Base-by-base conservation (phyloP, 805 yeast species). In the Schizosaccharomyces cryophilus region DNA sequence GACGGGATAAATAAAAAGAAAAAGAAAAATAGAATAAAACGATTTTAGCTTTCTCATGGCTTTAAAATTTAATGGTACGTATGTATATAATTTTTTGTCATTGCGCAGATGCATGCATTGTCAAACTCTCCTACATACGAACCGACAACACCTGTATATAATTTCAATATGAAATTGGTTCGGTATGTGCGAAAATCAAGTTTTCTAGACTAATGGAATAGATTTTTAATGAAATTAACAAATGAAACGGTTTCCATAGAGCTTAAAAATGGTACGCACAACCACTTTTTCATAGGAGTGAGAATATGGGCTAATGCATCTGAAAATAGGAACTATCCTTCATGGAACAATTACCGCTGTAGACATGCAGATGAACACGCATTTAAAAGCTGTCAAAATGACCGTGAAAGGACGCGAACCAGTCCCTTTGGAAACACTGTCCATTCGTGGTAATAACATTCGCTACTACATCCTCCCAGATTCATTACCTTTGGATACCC, bases 161-260 rank as follows among this genome's bases (percentile, higher is more conserved):
- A 35, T 35, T 35, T 35, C 56, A 51, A 21, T 15, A 51, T 51
- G 56, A 51, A 51, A 29, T 29, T 51, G 35, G 56, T 51, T 24
- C 56, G 56, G 56, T 51, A 51, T 24, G 56, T 21, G 19, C 19
- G 17, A 51, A 24, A 24, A 51, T 6, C 56, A 17, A 21, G 30
- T n/a, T 42, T n/a, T 59, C 21, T 42, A 17, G n/a, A 26, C 47
- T 59, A 29, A 30, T 15, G 30, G 7, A 5, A 6, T 47, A 73
- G 78, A 63, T 88, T 90, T 70, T 74, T 90, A 63, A 86, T 86
- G 86, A 88, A 87, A 67, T 74, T 90, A 67, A 80, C 83, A 47
- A 82, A 84, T 62, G 96, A 88, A 72, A 82, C 87, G 60, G 90
- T 90, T 1, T 88, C 90, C 61, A 85, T 89, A 21, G 97, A 89